Evolutionary conservation across 1,139 yeast species (phyloP).

Genomic region (Hyphopichia pseudoburtonii): DNA sequence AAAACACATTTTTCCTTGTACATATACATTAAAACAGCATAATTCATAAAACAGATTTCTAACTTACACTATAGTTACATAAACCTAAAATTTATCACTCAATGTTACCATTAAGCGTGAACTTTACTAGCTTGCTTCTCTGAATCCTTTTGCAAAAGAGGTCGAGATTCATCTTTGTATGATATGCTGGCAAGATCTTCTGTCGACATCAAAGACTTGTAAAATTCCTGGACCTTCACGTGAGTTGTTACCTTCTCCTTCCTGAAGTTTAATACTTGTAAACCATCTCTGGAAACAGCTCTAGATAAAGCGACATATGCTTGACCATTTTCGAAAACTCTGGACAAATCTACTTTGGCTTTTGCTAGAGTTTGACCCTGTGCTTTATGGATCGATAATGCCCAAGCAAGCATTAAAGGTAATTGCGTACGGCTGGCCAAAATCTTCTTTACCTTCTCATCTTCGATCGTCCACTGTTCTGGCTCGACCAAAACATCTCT

Average conservation of each 20-base stretch:
- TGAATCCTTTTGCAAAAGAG: background rate
- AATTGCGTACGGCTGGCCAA: constrained; percentile 50
- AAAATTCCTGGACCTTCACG: constrained; percentile 61
- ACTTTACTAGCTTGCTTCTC: background rate
- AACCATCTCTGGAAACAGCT: constrained; percentile 75
- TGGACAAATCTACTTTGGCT: constrained; percentile 75
- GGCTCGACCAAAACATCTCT: constrained; percentile 60
- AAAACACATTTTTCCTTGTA: no score
- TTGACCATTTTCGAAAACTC: constrained; percentile 89
- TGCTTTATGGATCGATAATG: constrained; percentile 90
- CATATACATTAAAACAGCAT: background rate
- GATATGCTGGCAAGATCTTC: constrained; percentile 11
- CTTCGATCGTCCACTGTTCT: constrained; percentile 45
- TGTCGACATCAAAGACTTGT: constrained; percentile 34
- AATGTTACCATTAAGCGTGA: no score
- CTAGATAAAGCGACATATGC: constrained; percentile 92
- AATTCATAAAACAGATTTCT: no score
- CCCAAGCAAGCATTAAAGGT: constrained; percentile 92
- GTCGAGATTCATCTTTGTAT: background rate
- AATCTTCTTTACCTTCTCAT: constrained; percentile 27
- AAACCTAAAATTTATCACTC: no score
- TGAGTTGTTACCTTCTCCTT: constrained; percentile 59
- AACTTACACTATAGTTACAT: no score
- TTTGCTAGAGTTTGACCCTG: constrained; percentile 92
- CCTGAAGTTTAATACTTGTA: constrained; percentile 74